Evolutionary conservation across 495 filamentous ascomycete species (phyloP).

Genomic region (Astrothelium subdiscretum): DNA sequence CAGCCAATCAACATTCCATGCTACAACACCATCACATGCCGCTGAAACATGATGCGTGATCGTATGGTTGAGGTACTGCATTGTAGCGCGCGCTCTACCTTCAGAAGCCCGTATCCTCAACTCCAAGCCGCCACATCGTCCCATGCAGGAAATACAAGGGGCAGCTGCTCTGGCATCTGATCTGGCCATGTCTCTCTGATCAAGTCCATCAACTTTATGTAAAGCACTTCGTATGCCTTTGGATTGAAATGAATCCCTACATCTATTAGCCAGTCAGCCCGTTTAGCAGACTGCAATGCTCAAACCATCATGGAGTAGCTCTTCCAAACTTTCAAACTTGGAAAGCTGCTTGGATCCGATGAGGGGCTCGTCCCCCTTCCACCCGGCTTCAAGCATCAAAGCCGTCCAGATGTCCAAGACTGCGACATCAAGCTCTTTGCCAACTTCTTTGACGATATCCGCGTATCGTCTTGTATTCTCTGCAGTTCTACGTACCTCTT

Average conservation of each 20-base stretch:
- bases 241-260: slow-evolving; percentile 53
- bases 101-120: background rate
- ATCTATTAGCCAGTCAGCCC: background rate
- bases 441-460: slow-evolving; percentile 54
- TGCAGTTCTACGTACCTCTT: slow-evolving; percentile 46
- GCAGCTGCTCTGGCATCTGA: slow-evolving; percentile 40
- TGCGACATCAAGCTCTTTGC: slow-evolving; percentile 46
- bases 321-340: slow-evolving; percentile 5
- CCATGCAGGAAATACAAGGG: slow-evolving; percentile 45
- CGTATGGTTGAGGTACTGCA: too few relatives aligned
- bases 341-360: slow-evolving; percentile 41
- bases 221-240: slow-evolving; percentile 48
- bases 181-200: slow-evolving; percentile 48
- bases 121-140: slow-evolving; percentile 19
- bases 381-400: slow-evolving; percentile 53
- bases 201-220: slow-evolving; percentile 40
- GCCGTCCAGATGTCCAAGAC: slow-evolving; percentile 66
- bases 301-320: background rate
- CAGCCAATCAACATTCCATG: background rate
- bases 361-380: slow-evolving; percentile 46
- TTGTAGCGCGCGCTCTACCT: too few relatives aligned
- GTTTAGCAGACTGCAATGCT: background rate
- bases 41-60: background rate
- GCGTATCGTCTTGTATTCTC: slow-evolving; percentile 58
- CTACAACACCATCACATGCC: background rate